A percentile compares a stretch with the other conserved stretches of the same genome.
phyloP scores from a whole-genome alignment of 345 rosid species.

The Rhodomyrtus tomentosa region DNA sequence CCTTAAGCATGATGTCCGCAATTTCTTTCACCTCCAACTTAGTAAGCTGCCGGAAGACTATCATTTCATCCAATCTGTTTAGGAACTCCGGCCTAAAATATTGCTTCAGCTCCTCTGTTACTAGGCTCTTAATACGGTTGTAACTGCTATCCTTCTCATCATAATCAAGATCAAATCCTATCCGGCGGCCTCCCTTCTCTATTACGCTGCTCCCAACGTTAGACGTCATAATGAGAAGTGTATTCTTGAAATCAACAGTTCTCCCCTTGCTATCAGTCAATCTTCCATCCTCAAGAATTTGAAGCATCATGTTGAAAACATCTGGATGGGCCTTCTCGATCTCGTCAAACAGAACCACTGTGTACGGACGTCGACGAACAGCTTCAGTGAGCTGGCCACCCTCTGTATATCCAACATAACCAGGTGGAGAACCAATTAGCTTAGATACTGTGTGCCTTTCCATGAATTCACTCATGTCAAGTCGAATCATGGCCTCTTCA shows the following conservation, averaged over 20 bases:
- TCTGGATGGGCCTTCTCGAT: conserved; percentile 98
- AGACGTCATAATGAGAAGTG: conserved; percentile 95
- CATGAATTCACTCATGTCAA: conserved; percentile 99
- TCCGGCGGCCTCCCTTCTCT: conserved; percentile 83
- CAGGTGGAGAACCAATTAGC: conserved; percentile 97
- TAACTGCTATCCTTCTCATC: conserved; percentile 96
- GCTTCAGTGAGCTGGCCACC: conserved; percentile 99
- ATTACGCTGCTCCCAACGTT: conserved; percentile 95
- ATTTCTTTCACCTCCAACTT: conserved; percentile 91
- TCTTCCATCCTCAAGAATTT: conserved; percentile 95
- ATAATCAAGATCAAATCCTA: conserved; percentile 82
- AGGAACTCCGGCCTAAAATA: conserved; percentile 93
- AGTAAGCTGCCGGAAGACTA: conserved; percentile 85
- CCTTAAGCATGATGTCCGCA: conserved; percentile 89
- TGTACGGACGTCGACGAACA: conserved; percentile 89
- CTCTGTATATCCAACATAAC: conserved; percentile 95
- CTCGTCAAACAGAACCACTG: conserved; percentile 89
- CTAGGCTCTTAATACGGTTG: conserved; percentile 84
- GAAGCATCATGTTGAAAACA: conserved; percentile 99
- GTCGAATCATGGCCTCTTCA: conserved; percentile 94
- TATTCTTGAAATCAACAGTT: conserved; percentile 94
- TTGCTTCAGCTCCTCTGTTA: conserved; percentile 83
- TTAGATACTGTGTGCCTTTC: conserved; percentile 95
- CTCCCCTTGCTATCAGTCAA: conserved; percentile 97
- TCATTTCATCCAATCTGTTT: conserved; percentile 95